Evolutionary conservation across 306 rosid genomes (phyloP), one percentile per base, ranked within the genome.

Genomic region (Lathyrus aphaca): DNA sequence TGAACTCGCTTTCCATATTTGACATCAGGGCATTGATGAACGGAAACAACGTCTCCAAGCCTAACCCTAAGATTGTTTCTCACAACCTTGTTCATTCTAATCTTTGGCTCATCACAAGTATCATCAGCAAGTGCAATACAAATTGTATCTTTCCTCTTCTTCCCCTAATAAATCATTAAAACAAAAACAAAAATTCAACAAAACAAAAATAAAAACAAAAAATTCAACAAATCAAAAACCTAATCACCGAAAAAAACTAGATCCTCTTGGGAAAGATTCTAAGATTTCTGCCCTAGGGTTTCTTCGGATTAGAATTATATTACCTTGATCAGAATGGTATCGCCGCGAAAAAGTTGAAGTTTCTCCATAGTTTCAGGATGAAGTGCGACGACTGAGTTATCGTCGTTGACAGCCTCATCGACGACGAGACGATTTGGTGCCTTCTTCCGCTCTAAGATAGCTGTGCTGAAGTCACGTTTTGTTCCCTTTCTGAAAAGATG

Each of bases 101-200:
- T 91, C 79, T 89, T 94, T 1, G 97, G 96, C 54, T 87, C 95
- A n/a, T 94, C 97, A 19, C 97, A 91, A 0, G 92, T 81, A 4
- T 87, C 97, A 77, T 94, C 99, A 64, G 96, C 97, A 30, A 91
- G 91, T 39, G 95, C 97, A 80, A 91, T 89, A 78, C 99, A 94
- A 69, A 94, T 76, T 0, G 96, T 94, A 67, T 94, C 99, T 55
- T 56, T 91, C 79, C 96, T 87, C 60, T 94, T 94, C 84, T 91
- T 94, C 2, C 97, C 99, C 98, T 94, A 64, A 39, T 11, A 16
- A 74, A 29, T 4, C 17, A 73, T 29, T 66, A 77, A 46, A 38
- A 62, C 57, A 0, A 0, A 39, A 56, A 64, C 8, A 17, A 21
- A 21, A 16, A 74, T 29, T 2, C 10, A 21, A 73, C 37, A 68